A percentile compares a stretch with the other conserved stretches of the same genome.
Conservation (phyloP, 345 rosid genomes). For the Erodium maritimum region DNA sequence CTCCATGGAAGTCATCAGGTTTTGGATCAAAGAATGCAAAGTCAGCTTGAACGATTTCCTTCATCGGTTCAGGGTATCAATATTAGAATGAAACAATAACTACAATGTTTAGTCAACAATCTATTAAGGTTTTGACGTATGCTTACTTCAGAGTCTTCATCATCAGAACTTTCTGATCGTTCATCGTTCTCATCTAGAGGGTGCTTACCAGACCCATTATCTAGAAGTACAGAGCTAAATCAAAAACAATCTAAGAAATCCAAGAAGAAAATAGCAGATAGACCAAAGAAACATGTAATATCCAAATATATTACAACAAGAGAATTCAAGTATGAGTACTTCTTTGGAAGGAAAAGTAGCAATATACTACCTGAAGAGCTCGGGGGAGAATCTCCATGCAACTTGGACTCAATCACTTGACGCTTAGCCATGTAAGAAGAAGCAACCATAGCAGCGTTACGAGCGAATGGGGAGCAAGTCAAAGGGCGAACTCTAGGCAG, state of each 20-base stretch:
- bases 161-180: conserved; percentile 35
- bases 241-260: neutral
- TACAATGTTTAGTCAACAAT: neutral
- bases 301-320: neutral
- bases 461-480: conserved; percentile 61
- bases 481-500: conserved; percentile 24
- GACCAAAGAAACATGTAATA: neutral
- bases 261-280: neutral
- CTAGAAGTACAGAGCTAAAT: conserved; percentile 5
- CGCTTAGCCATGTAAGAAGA: conserved; percentile 20
- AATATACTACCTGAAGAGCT: conserved; percentile 19
- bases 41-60: conserved; percentile 82
- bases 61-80: conserved; percentile 5
- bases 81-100: neutral
- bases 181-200: conserved; percentile 10
- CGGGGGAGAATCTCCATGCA: conserved; percentile 11
- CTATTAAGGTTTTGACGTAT: neutral
- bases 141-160: conserved; percentile 46
- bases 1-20: conserved; percentile 66
- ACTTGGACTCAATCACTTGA: conserved; percentile 13
- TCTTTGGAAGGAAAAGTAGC: neutral
- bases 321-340: neutral
- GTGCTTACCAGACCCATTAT: conserved; percentile 15
- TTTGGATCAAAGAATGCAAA: conserved; percentile 90
- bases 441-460: conserved; percentile 41